A percentile compares a stretch with the other conserved stretches of the same genome.
Conservation (phyloP, 768 basidiomycete genomes). For the Rubroboletus satanas region DNA sequence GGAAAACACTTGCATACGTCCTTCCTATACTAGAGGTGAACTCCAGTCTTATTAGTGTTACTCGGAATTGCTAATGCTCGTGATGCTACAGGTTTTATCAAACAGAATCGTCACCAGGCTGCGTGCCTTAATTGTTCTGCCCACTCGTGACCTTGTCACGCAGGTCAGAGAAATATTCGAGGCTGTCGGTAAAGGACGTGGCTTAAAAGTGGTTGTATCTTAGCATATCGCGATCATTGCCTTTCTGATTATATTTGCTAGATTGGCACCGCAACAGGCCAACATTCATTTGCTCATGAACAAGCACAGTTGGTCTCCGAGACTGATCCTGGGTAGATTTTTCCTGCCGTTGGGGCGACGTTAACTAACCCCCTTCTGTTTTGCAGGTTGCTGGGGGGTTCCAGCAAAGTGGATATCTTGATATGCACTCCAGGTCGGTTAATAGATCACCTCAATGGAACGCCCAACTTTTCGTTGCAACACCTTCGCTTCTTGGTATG, state of each 20-base stretch:
- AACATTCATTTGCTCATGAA: conserved; percentile 92
- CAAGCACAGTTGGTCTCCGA: conserved; percentile 76
- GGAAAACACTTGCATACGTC: conserved; percentile 96
- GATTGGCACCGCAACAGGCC: conserved; percentile 85
- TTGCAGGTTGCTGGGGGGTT: conserved; percentile 71
- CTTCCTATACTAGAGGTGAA: conserved; percentile 86
- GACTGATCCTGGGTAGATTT: conserved; percentile 45
- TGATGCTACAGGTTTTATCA: conserved; percentile 55
- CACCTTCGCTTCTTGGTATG: conserved; percentile 91
- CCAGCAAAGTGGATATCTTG: conserved; percentile 88
- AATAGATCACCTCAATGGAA: conserved; percentile 89
- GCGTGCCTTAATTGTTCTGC: conserved; percentile 84
- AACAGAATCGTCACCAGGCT: conserved; percentile 74
- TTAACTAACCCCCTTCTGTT: neutral
- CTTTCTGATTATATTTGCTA: conserved; percentile 20
- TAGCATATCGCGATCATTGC: neutral
- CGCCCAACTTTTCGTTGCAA: conserved; percentile 87
- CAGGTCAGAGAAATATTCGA: conserved; percentile 96
- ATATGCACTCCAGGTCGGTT: conserved; percentile 95
- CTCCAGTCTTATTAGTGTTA: neutral
- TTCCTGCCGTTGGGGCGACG: neutral
- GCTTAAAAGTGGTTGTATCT: conserved; percentile 59
- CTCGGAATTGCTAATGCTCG: neutral
- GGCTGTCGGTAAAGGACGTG: conserved; percentile 75
- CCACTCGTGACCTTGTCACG: conserved; percentile 87